These are phyloP conservation scores for Lumnitzera littorea DNA, from an alignment of 345 rosid genomes.

Conservation along the genomic window DNA sequence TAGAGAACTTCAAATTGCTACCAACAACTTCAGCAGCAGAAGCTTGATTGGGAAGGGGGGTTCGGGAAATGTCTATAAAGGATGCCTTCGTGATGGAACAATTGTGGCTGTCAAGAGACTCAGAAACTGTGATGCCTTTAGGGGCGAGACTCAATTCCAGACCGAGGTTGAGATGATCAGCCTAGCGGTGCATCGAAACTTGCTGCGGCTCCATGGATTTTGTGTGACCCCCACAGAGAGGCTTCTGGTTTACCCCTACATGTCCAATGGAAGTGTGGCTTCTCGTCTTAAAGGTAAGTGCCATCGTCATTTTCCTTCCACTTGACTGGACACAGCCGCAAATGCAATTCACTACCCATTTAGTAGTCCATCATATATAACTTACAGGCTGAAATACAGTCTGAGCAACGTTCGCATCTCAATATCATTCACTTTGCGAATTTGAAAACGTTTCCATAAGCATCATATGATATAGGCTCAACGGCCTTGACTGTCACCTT, in stretches of 20 bases:
- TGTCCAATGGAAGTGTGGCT: constrained; percentile 96
- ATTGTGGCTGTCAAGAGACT: constrained; percentile 80
- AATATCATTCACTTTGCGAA: neutral
- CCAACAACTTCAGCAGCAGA: constrained; percentile 84
- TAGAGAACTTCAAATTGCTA: constrained; percentile 80
- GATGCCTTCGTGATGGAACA: constrained; percentile 69
- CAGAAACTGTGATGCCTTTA: constrained; percentile 55
- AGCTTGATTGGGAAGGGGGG: constrained; percentile 88
- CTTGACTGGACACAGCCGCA: too few species aligned
- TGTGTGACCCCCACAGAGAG: constrained; percentile 71
- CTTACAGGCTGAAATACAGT: too few species aligned
- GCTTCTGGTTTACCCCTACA: constrained; percentile 86
- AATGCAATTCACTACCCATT: too few species aligned
- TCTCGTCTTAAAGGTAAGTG: constrained; percentile 78
- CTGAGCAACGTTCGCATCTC: too few species aligned
- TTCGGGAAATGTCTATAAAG: constrained; percentile 89
- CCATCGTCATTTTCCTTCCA: neutral
- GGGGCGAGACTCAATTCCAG: constrained; percentile 84
- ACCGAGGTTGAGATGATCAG: constrained; percentile 95
- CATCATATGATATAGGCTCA: too few species aligned
- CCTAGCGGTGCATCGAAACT: constrained; percentile 85
- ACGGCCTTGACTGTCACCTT: too few species aligned
- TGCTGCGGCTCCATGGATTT: constrained; percentile 73
- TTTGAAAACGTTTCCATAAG: neutral
- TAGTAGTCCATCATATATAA: too few species aligned